phyloP scores from a whole-genome alignment of 2,329 filamentous ascomycete species.

The Aspergillus sp. region DNA sequence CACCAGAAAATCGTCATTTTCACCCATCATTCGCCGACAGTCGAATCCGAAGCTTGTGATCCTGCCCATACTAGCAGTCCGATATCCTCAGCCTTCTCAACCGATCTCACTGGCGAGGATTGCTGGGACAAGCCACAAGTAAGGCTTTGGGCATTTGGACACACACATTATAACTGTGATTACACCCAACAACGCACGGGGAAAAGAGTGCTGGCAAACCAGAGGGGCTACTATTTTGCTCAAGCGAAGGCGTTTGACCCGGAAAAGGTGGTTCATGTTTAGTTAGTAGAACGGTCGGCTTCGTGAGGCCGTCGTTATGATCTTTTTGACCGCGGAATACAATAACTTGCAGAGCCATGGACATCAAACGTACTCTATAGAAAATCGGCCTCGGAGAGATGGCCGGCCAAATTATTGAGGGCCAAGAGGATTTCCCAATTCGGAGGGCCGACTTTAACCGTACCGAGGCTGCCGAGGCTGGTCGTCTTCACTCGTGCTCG shows the following conservation, averaged over 20 bases:
- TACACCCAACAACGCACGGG: slow-evolving; percentile 32
- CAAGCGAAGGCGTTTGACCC: slow-evolving; percentile 38
- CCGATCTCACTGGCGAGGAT: slow-evolving; percentile 38
- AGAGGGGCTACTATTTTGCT: slow-evolving; percentile 43
- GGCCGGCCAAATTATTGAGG: background rate
- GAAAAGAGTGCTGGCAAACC: slow-evolving; percentile 42
- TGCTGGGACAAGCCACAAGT: slow-evolving; percentile 43
- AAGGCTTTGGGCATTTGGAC: slow-evolving; percentile 49
- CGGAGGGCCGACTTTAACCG: slow-evolving; percentile 7
- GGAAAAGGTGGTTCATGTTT: slow-evolving; percentile 26
- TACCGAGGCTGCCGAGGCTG: slow-evolving; percentile 8
- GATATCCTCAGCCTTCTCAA: slow-evolving; percentile 42
- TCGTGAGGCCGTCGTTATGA: too few relatives aligned
- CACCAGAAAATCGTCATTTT: slow-evolving; percentile 38
- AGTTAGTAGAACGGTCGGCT: background rate
- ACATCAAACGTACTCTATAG: too few relatives aligned
- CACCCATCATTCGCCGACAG: slow-evolving; percentile 40
- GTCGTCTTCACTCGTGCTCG: background rate
- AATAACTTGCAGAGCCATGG: too few relatives aligned
- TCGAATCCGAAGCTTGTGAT: slow-evolving; percentile 27
- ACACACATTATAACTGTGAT: slow-evolving; percentile 50
- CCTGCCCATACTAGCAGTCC: slow-evolving; percentile 33
- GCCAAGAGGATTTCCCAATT: background rate
- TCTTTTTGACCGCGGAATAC: too few relatives aligned
- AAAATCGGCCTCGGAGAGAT: background rate